Evolutionary conservation across 73 alveolate species (phyloP).

Genomic region (Paramecium tetraurelia): DNA sequence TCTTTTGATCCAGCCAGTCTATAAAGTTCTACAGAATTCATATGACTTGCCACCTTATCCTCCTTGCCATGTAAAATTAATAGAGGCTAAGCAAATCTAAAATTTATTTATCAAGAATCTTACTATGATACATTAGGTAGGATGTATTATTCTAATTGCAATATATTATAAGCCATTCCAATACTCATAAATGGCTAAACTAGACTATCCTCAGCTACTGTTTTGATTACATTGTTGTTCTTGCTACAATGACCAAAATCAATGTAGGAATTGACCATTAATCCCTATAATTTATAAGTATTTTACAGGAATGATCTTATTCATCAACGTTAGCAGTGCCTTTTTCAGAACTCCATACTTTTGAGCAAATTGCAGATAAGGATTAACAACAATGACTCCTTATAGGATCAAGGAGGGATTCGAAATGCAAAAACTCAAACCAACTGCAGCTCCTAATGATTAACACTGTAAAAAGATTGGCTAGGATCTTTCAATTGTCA

Average conservation of each 20-base stretch:
- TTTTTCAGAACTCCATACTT: slow-evolving; percentile 9
- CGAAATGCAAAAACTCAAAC: slow-evolving; percentile 10
- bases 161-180: slow-evolving; percentile 20
- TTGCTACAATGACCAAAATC: slow-evolving; percentile 47
- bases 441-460: slow-evolving; percentile 47
- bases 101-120: background rate
- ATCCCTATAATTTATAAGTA: background rate
- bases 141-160: background rate
- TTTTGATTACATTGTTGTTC: background rate
- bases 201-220: slow-evolving; percentile 1
- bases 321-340: background rate
- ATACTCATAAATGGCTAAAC: background rate
- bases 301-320: background rate
- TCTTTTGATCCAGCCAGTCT: background rate
- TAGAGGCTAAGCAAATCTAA: background rate
- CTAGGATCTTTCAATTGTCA: background rate
- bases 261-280: slow-evolving; percentile 26
- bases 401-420: slow-evolving; percentile 17
- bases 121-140: background rate
- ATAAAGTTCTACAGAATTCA: slow-evolving; percentile 47
- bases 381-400: slow-evolving; percentile 43
- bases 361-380: background rate
- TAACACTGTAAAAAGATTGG: slow-evolving; percentile 30
- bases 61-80: slow-evolving; percentile 36
- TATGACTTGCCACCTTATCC: slow-evolving; percentile 34